Percentiles rank a stretch among this genome's conserved stretches.
Evolutionary conservation across 331 rosid species (phyloP).

Genomic region (Arachis monticola): DNA sequence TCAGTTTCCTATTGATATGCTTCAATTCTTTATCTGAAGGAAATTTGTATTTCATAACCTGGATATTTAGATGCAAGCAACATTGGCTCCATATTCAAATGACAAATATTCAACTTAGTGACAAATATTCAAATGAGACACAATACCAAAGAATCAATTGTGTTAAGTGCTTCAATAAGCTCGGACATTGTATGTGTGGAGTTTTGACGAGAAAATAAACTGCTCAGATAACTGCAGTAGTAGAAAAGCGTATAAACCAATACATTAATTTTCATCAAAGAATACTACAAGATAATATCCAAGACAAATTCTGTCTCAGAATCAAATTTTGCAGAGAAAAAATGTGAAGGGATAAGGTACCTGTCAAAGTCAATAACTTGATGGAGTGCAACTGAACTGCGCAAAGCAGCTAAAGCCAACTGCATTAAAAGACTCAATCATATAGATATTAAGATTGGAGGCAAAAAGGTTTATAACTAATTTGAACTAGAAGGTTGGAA

Average conservation of each 20-base stretch:
- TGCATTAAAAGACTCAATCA: slow-evolving; percentile 48
- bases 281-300: slow-evolving; percentile 21
- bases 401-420: slow-evolving; percentile 86
- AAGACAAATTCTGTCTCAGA: slow-evolving; percentile 8
- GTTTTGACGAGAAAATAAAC: slow-evolving; percentile 62
- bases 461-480: slow-evolving; percentile 25
- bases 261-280: slow-evolving; percentile 18
- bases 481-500: slow-evolving; percentile 8
- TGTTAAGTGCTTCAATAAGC: slow-evolving; percentile 64
- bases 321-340: not conserved
- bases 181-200: slow-evolving; percentile 60
- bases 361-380: slow-evolving; percentile 73
- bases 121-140: slow-evolving; percentile 36
- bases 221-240: slow-evolving; percentile 61
- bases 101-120: slow-evolving; percentile 26
- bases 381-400: slow-evolving; percentile 67
- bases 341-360: slow-evolving; percentile 40
- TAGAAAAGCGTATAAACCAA: slow-evolving; percentile 31
- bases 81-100: slow-evolving; percentile 35
- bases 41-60: slow-evolving; percentile 67
- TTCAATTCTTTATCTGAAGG: slow-evolving; percentile 90
- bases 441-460: not conserved
- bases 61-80: slow-evolving; percentile 36
- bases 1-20: slow-evolving; percentile 86
- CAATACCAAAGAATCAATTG: slow-evolving; percentile 77